Percentiles rank a stretch among this genome's conserved stretches.
phyloP scores from a whole-genome alignment of 495 filamentous ascomycete genomes.

The Haplographium delicatum region DNA sequence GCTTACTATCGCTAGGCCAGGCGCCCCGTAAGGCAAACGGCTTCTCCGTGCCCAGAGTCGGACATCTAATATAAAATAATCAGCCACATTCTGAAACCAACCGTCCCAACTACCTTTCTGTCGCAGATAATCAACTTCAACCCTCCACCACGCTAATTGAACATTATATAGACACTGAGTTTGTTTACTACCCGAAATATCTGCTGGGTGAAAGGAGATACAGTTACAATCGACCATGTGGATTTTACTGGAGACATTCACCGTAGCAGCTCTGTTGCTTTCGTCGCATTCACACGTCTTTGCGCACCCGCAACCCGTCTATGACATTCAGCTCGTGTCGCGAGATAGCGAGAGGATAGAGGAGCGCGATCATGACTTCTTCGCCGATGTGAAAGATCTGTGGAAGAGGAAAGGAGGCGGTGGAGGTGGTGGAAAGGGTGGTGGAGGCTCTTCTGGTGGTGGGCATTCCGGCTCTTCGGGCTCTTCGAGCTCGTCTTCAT shows the following conservation, averaged over 20 bases:
- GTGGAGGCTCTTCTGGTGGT: not conserved
- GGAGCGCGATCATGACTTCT: not conserved
- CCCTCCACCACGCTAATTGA: too few species aligned
- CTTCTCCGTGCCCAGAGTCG: too few species aligned
- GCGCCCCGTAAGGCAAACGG: too few species aligned
- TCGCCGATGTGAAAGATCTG: conserved; percentile 32
- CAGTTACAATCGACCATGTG: conserved; percentile 1
- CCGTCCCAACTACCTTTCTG: not conserved
- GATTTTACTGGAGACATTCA: not conserved
- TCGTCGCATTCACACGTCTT: not conserved
- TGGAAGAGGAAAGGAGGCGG: conserved; percentile 55
- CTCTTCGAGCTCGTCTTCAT: not conserved
- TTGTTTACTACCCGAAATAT: too few species aligned
- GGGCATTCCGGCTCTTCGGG: conserved; percentile 16
- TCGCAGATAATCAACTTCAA: too few species aligned
- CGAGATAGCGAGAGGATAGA: too few species aligned
- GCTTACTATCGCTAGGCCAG: too few species aligned
- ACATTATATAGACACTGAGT: too few species aligned
- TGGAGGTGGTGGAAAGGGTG: conserved; percentile 35
- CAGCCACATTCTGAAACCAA: not conserved
- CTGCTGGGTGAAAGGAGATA: too few species aligned
- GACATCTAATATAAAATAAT: too few species aligned
- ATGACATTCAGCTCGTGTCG: conserved; percentile 16
- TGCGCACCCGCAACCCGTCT: conserved; percentile 18
- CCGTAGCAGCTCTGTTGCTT: conserved; percentile 8